These are phyloP conservation scores for Dactylellina sp. DNA, from an alignment of 2,329 filamentous ascomycete species.

Conservation along the genomic window DNA sequence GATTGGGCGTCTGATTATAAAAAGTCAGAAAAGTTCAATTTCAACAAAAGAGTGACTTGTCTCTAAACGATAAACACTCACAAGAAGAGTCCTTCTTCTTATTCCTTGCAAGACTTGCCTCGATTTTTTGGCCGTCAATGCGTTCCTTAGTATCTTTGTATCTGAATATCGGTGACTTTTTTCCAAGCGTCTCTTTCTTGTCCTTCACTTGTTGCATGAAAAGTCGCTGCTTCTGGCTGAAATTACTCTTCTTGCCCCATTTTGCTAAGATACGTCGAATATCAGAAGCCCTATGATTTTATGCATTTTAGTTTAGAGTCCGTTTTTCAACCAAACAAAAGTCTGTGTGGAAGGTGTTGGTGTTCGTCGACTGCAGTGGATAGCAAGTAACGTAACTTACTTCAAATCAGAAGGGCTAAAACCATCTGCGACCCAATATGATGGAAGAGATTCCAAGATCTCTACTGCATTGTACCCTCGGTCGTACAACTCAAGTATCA, in stretches of 20 bases:
- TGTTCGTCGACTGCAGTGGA: too few relatives aligned
- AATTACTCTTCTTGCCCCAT: slow-evolving; percentile 18
- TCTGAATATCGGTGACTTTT: slow-evolving; percentile 1
- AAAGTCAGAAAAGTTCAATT: background rate
- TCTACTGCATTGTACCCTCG: slow-evolving; percentile 6
- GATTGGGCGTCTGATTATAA: background rate
- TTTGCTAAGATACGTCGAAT: slow-evolving; percentile 2
- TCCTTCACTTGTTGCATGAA: slow-evolving; percentile 10
- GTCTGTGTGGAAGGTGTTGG: too few relatives aligned
- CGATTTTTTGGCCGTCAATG: slow-evolving; percentile 5
- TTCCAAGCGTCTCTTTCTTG: background rate
- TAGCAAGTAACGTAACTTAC: too few relatives aligned
- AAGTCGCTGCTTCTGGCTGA: slow-evolving; percentile 6
- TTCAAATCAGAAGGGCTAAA: too few relatives aligned
- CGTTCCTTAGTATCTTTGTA: slow-evolving; percentile 11
- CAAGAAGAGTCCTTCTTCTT: slow-evolving; percentile 14
- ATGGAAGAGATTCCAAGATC: background rate
- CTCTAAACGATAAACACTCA: background rate
- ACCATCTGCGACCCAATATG: background rate
- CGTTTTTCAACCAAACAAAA: too few relatives aligned
- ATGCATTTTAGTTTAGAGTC: too few relatives aligned
- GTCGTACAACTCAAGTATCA: background rate
- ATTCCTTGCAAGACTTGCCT: slow-evolving; percentile 1
- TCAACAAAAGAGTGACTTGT: background rate
- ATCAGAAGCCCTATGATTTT: slow-evolving; percentile 2